Evolutionary conservation across 805 yeast species (phyloP).

Genomic region (Gaillardinia entomophila): DNA sequence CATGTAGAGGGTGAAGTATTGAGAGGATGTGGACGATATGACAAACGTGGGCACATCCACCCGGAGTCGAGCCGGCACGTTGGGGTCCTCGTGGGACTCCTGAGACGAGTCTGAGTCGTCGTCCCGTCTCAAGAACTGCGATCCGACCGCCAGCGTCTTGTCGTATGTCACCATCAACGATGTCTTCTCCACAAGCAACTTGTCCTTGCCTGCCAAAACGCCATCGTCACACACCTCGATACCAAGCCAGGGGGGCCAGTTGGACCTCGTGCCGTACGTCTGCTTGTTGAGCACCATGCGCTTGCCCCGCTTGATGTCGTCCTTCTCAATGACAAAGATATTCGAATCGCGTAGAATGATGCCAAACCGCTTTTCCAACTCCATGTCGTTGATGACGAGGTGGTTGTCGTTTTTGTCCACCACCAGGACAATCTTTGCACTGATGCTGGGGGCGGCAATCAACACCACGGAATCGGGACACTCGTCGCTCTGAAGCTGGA

Average conservation of each 20-base stretch:
- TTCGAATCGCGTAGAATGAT: slow-evolving; percentile 64
- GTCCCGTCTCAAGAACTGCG: no score
- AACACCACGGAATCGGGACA: slow-evolving; percentile 52
- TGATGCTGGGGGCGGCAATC: slow-evolving; percentile 69
- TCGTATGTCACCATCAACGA: slow-evolving; percentile 60
- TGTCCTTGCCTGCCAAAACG: slow-evolving; percentile 37
- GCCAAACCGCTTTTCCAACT: slow-evolving; percentile 61
- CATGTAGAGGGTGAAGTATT: slow-evolving; percentile 61
- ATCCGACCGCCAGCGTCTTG: slow-evolving; percentile 24
- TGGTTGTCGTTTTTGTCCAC: slow-evolving; percentile 34
- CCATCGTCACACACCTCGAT: slow-evolving; percentile 60
- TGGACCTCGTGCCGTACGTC: slow-evolving; percentile 55
- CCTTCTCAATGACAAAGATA: slow-evolving; percentile 58
- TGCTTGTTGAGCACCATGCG: slow-evolving; percentile 40
- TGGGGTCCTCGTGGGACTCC: not conserved
- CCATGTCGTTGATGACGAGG: slow-evolving; percentile 32
- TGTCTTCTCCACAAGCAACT: slow-evolving; percentile 57
- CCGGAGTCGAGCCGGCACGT: slow-evolving; percentile 33
- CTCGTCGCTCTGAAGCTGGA: slow-evolving; percentile 36
- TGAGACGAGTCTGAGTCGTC: not conserved
- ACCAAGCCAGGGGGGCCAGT: slow-evolving; percentile 93
- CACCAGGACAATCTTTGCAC: slow-evolving; percentile 62
- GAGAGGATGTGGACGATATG: slow-evolving; percentile 65
- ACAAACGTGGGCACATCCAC: slow-evolving; percentile 68
- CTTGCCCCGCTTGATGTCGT: slow-evolving; percentile 33